Evolutionary conservation across 2,329 filamentous ascomycete species (phyloP).

Genomic region (Colletotrichum acutatum): DNA sequence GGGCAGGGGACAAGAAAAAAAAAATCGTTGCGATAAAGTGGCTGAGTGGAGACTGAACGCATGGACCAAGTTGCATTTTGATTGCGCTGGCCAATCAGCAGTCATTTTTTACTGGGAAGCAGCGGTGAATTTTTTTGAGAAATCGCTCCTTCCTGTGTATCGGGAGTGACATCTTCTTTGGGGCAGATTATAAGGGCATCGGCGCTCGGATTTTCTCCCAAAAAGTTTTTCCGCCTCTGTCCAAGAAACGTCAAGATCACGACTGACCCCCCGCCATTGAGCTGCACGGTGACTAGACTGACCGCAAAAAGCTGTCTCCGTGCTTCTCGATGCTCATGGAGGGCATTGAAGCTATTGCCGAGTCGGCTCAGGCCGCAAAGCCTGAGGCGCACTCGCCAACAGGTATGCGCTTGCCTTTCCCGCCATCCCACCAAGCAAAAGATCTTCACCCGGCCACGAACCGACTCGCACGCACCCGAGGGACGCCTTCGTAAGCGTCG

Average conservation of each 20-base stretch:
- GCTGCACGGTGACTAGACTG: constrained; percentile 13
- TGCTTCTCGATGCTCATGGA: constrained; percentile 34
- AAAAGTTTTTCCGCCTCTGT: constrained; percentile 54
- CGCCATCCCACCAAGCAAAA: constrained; percentile 18
- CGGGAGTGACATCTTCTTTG: constrained; percentile 47
- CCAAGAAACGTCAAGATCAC: constrained; percentile 32
- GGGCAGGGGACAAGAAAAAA: constrained; percentile 10
- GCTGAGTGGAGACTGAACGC: constrained; percentile 1
- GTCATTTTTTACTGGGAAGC: constrained; percentile 18
- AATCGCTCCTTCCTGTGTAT: constrained; percentile 49
- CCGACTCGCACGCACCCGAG: constrained; percentile 16
- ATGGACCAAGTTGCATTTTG: constrained; percentile 7
- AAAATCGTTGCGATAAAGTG: constrained; percentile 31
- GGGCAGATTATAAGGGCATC: constrained; percentile 55
- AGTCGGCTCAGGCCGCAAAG: constrained; percentile 51
- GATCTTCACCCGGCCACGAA: constrained; percentile 29
- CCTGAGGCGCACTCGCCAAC: constrained; percentile 47
- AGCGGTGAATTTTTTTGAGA: constrained; percentile 47
- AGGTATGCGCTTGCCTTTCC: constrained; percentile 44
- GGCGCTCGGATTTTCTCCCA: constrained; percentile 47
- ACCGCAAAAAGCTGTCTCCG: constrained; percentile 26
- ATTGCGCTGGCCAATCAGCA: not conserved
- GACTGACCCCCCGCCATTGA: constrained; percentile 21
- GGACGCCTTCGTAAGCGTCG: constrained; percentile 20
- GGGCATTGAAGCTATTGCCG: constrained; percentile 51